Evolutionary conservation across 768 basidiomycete species (phyloP), one percentile per base, ranked within the genome.

Genomic region (Leccinum subtestaceum): DNA sequence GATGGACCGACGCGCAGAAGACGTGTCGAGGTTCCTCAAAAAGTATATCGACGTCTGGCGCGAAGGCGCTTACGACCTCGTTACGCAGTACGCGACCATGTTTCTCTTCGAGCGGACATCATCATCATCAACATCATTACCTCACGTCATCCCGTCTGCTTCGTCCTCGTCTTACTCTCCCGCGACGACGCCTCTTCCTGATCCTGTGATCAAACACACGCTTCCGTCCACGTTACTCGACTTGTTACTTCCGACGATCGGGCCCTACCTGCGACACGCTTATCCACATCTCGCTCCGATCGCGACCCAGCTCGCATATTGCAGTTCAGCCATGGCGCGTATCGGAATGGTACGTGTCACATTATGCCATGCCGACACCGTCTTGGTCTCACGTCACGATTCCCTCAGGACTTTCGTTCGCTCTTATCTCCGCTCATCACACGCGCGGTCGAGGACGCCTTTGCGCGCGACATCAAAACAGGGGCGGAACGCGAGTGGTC

Each of bases 251-350:
- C 80, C 84, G n/a, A 73, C 86, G 6, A 78, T 97, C 45, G 70
- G 77, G 4, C 77, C 76, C 8, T 81, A 85, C 52, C 81, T 97
- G 15, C 83, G 86, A 0, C 81, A 79, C 10, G 78, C 72, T 76
- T 86, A 31, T 77, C 87, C 13, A 67, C 89, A 19, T 76, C 91
- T 23, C 80, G 96, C 63, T 81, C 93, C 21, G 86, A 95, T 36
- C 80, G 95, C 97, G 58, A 96, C 95, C 0, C 96, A 98, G 66
- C 82, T 98, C 48, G 89, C 91, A 12, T 98, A 98, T 73, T 97
- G 95, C 70, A 87, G 94, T 8, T 85, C 87, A 17, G 94, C 95
- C 1, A 97, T 97, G 67, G 81, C 92, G 0, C 85, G 95, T n/a
- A 82, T 96, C 15, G 96, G 96, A 0, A 80, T 96, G 65, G 95